Percentiles rank a stretch among this genome's conserved stretches.
These are phyloP conservation scores for Citropsis articulata DNA, from an alignment of 345 rosid genomes.

Conservation along the genomic window DNA sequence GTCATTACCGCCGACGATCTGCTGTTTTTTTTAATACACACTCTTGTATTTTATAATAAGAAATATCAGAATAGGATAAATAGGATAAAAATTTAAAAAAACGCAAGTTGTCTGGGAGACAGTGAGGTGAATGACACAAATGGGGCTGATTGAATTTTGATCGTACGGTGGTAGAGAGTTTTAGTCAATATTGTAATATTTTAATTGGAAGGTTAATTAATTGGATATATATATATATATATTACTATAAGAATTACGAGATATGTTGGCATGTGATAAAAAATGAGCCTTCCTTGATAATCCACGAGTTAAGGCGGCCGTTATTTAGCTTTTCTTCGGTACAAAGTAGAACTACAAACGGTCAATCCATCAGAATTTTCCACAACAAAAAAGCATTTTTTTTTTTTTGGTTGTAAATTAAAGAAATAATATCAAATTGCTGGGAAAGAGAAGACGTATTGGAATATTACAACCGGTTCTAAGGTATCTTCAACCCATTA, in stretches of 20 bases:
- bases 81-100: background rate
- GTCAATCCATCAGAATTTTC: background rate
- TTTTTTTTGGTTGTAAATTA: too few species aligned
- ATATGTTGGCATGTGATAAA: too few species aligned
- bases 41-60: background rate
- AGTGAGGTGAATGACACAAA: background rate
- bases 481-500: too few species aligned
- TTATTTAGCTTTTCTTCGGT: background rate
- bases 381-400: background rate
- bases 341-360: background rate
- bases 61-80: background rate
- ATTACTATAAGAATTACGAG: too few species aligned
- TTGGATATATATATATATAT: too few species aligned
- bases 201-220: too few species aligned
- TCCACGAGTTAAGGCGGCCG: background rate
- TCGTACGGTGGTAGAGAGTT: too few species aligned
- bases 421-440: too few species aligned
- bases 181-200: too few species aligned
- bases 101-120: constrained; percentile 6
- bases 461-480: background rate
- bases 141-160: background rate
- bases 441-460: background rate
- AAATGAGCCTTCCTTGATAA: background rate
- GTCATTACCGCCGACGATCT: constrained; percentile 9
- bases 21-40: background rate